A percentile compares a stretch with the other conserved stretches of the same genome.
Evolutionary conservation across 169 alveolate species (phyloP).

Genomic region (Babesia divergens): DNA sequence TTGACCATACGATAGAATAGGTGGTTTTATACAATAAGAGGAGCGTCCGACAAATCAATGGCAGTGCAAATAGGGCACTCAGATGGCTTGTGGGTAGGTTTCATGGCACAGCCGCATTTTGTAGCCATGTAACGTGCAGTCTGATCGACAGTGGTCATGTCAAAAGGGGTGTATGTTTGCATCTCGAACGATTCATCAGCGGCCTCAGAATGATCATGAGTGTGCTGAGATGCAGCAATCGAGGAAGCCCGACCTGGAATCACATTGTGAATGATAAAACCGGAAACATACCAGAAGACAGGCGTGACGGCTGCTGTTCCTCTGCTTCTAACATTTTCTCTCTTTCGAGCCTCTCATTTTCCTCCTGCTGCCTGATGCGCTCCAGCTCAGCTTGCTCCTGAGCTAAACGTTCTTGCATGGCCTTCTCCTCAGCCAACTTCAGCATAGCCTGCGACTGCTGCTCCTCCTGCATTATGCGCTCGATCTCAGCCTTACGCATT

Average conservation of each 20-base stretch:
- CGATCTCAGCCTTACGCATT: constrained; percentile 22
- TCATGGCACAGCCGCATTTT: constrained; percentile 59
- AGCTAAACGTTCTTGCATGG: background rate
- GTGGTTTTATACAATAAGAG: constrained; percentile 44
- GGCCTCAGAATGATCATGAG: background rate
- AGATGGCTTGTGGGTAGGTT: constrained; percentile 30
- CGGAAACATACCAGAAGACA: background rate
- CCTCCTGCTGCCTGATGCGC: background rate
- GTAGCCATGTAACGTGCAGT: constrained; percentile 48
- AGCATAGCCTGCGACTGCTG: constrained; percentile 13
- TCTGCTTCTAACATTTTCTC: background rate
- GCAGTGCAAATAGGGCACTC: constrained; percentile 56
- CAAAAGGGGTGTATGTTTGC: constrained; percentile 56
- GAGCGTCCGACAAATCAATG: constrained; percentile 67
- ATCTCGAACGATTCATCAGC: constrained; percentile 34
- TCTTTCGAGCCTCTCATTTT: background rate
- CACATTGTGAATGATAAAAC: background rate
- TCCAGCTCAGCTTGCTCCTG: constrained; percentile 30
- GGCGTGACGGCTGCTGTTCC: background rate
- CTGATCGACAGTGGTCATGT: constrained; percentile 62
- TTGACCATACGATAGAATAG: constrained; percentile 13
- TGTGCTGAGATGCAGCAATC: background rate
- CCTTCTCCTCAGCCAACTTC: background rate
- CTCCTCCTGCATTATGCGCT: constrained; percentile 36
- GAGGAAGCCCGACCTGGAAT: too few species aligned